phyloP scores from a whole-genome alignment of 225 moss, liverwort and hornwort genomes.

The Thuidium tamariscinum region DNA sequence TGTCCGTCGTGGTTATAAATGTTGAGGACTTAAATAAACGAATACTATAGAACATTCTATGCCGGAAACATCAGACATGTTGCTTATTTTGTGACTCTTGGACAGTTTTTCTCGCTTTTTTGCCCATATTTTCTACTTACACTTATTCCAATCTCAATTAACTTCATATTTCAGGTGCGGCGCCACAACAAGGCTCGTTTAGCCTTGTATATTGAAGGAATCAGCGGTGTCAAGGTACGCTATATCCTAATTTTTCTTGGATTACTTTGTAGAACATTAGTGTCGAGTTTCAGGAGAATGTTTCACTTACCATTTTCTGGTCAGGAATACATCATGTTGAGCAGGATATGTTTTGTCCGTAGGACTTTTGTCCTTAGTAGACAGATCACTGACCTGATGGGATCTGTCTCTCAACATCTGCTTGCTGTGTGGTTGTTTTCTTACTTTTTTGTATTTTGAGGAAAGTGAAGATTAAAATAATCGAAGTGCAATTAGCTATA shows the following conservation, averaged over 20 bases:
- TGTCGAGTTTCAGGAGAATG: background rate
- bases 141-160: background rate
- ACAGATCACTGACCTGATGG: background rate
- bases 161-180: conserved; percentile 40
- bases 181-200: conserved; percentile 81
- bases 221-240: conserved; percentile 71
- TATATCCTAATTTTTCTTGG: background rate
- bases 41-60: background rate
- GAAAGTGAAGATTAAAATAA: background rate
- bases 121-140: background rate
- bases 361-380: background rate
- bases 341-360: background rate
- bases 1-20: background rate
- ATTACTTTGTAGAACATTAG: background rate
- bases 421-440: background rate
- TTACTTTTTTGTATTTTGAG: background rate
- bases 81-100: background rate
- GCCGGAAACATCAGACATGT: background rate
- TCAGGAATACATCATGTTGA: background rate
- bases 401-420: background rate
- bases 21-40: background rate
- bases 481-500: background rate
- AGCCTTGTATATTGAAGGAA: conserved; percentile 66
- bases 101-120: background rate
- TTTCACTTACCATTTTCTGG: background rate